Evolutionary conservation across 2,329 filamentous ascomycete species (phyloP).

Genomic region (Zymoseptoria ardabiliae): DNA sequence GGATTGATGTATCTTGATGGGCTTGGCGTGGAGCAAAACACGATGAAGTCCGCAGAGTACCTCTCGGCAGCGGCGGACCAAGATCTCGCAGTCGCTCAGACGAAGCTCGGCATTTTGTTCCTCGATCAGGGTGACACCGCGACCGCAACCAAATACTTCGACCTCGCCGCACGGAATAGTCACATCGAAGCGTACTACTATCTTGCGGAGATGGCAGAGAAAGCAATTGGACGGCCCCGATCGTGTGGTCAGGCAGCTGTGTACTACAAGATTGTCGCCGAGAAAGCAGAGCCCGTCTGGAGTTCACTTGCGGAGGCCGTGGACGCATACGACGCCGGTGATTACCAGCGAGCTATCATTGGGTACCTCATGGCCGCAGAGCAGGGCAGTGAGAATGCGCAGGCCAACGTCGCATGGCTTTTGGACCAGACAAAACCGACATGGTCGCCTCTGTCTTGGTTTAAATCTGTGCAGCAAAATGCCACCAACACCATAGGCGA

Average conservation of each 20-base stretch:
- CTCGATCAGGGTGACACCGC: slow-evolving; percentile 81
- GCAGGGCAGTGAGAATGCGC: slow-evolving; percentile 81
- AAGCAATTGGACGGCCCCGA: slow-evolving; percentile 71
- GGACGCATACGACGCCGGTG: slow-evolving; percentile 68
- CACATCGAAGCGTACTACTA: slow-evolving; percentile 90
- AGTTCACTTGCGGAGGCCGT: slow-evolving; percentile 81
- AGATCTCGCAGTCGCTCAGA: slow-evolving; percentile 72
- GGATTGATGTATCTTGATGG: slow-evolving; percentile 79
- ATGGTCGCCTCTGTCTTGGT: slow-evolving; percentile 13
- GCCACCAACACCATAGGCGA: slow-evolving; percentile 45
- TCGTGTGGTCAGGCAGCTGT: slow-evolving; percentile 68
- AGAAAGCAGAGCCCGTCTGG: slow-evolving; percentile 81
- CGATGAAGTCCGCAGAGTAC: slow-evolving; percentile 63
- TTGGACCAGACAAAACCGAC: slow-evolving; percentile 54
- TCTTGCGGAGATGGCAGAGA: slow-evolving; percentile 76
- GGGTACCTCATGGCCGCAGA: slow-evolving; percentile 82
- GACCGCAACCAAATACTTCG: slow-evolving; percentile 77
- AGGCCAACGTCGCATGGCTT: slow-evolving; percentile 83
- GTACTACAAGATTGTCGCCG: slow-evolving; percentile 83
- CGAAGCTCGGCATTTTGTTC: slow-evolving; percentile 74
- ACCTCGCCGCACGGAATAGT: slow-evolving; percentile 72
- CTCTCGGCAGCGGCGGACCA: slow-evolving; percentile 76
- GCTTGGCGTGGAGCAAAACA: slow-evolving; percentile 62
- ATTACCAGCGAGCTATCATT: slow-evolving; percentile 72
- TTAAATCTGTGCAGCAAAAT: slow-evolving; percentile 9